Conservation (phyloP, 1,139 yeast genomes). For the Taphrina sp. region DNA sequence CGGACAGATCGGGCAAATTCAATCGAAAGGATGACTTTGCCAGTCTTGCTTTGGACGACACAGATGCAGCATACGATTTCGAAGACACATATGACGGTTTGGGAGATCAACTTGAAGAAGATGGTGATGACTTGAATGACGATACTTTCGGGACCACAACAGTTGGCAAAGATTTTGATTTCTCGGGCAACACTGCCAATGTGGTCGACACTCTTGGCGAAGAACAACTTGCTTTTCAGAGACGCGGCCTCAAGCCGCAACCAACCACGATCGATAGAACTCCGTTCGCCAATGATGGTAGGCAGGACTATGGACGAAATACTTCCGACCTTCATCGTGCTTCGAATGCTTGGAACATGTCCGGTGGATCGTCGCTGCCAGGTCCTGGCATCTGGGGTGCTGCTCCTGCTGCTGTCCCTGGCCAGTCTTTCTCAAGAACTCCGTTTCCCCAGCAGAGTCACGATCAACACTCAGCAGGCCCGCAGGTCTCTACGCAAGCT, state of each 20-base stretch:
- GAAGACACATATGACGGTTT: constrained; percentile 83
- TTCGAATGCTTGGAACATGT: neutral
- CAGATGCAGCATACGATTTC: constrained; percentile 53
- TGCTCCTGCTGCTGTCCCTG: neutral
- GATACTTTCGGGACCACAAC: constrained; percentile 76
- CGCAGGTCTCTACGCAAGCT: neutral
- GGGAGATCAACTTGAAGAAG: constrained; percentile 65
- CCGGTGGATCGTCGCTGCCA: neutral
- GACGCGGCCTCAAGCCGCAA: constrained; percentile 50
- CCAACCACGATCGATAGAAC: constrained; percentile 13
- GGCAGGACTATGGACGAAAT: no score
- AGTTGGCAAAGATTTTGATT: constrained; percentile 66
- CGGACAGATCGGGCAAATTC: constrained; percentile 27
- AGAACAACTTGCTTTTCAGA: constrained; percentile 44
- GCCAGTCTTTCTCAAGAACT: neutral
- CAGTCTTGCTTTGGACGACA: neutral
- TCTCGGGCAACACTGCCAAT: constrained; percentile 53
- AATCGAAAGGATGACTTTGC: constrained; percentile 29
- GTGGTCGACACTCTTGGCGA: constrained; percentile 45
- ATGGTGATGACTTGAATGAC: constrained; percentile 77
- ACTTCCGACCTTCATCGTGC: no score
- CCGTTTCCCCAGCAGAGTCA: neutral
- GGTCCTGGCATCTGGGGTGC: constrained; percentile 7
- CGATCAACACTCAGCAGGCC: neutral
- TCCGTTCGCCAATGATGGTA: neutral